Conservation (phyloP, 2,329 filamentous ascomycete genomes). For the Botrytis hyacinthi region DNA sequence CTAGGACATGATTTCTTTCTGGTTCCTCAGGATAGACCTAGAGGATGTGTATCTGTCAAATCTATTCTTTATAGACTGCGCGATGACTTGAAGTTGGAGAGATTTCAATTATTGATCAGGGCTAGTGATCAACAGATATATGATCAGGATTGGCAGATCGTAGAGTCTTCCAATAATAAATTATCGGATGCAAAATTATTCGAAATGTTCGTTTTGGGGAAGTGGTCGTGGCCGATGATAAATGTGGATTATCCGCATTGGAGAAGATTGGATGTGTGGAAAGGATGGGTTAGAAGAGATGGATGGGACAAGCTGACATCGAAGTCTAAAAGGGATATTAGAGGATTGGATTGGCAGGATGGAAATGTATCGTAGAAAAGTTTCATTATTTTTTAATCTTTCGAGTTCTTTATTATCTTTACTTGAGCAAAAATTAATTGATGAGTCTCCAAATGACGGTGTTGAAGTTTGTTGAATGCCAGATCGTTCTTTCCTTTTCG, state of each 20-base stretch:
- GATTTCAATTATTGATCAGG: constrained; percentile 18
- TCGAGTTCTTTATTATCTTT: background rate
- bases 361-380: background rate
- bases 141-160: background rate
- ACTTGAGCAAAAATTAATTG: background rate
- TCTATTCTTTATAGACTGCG: background rate
- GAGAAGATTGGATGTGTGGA: constrained; percentile 16
- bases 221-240: constrained; percentile 16
- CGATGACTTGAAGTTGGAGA: constrained; percentile 1
- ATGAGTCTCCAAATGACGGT: background rate
- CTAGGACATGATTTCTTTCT: constrained; percentile 13
- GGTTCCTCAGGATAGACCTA: background rate
- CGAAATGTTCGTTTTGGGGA: constrained; percentile 15
- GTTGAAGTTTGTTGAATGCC: no score
- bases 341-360: background rate
- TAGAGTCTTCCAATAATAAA: background rate
- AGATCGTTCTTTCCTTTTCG: background rate
- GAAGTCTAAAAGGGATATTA: background rate
- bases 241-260: constrained; percentile 17
- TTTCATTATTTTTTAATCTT: no score
- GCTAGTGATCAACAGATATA: constrained; percentile 8
- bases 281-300: constrained; percentile 13
- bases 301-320: background rate
- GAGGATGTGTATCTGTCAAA: constrained; percentile 11
- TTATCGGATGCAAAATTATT: constrained; percentile 17